Evolutionary conservation across 176 grass and related monocot genomes (phyloP), one percentile per base, ranked within the genome.

Genomic region (Aegilops tauschii): DNA sequence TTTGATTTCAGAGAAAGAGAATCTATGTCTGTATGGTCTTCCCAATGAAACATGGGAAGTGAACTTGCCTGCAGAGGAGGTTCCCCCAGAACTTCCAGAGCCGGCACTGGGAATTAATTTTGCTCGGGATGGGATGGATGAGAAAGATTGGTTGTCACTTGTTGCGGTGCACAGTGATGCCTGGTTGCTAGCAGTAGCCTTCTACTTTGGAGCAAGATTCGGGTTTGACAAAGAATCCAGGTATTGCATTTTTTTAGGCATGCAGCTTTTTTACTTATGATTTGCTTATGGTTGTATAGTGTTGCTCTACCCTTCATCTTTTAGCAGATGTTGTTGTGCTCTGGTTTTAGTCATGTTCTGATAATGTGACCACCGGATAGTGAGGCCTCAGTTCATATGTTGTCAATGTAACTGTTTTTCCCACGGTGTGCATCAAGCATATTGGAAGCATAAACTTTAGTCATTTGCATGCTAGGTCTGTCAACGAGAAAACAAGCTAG

Each of bases 31-130:
- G 66, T 98, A 98, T 82, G 95, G 95, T 65, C 95, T 95, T 78
- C 95, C 95, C 18, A 98, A 95, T 82, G 95, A 98, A 84, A 98
- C 95, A 21, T 98, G 95, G 95, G 95, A 98, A 89, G 95, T 98
- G 42, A 98, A 93, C 49, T 88, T 95, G 89, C 95, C 93, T 36
- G 93, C 93, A 9, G 95, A 98, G 87, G 95, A 98, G 75, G 95
- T 98, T 69, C 95, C 95, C 61, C 95, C 95, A n/a, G 95, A 98
- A 79, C 91, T 98, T 78, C 95, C 95, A 81, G 95, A 98, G 67
- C 95, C 95, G 56, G 95, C 95, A 63, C 88, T 98, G 32, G 95
- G 95, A 52, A 98, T 98, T 82, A 98, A 98, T 90, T 98, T 98
- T 95, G 95, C 95, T 25, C 87, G 95, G 30, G 95, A 98, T 20